A percentile compares a stretch with the other conserved stretches of the same genome.
These are phyloP conservation scores for Glycine tomentella DNA, from an alignment of 306 rosid species.

Conservation along the genomic window DNA sequence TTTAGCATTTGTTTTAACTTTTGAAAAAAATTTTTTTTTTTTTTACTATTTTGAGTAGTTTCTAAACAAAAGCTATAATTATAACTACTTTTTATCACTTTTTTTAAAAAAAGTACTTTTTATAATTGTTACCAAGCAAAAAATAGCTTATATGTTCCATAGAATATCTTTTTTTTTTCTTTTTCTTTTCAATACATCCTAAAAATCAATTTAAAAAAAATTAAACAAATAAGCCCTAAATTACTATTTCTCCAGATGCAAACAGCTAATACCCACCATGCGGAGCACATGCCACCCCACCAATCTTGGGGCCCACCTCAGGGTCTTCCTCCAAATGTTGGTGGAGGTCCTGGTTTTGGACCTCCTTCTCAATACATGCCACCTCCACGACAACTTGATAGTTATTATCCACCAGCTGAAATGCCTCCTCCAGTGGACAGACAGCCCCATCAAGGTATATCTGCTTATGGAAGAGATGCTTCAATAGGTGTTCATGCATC, in stretches of 20 bases:
- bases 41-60: background rate
- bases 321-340: conserved; percentile 76
- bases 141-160: background rate
- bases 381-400: conserved; percentile 81
- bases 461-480: conserved; percentile 92
- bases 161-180: background rate
- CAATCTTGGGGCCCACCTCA: conserved; percentile 97
- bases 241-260: conserved; percentile 75
- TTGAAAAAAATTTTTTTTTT: background rate
- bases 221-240: background rate
- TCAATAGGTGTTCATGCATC: conserved; percentile 71
- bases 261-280: conserved; percentile 67
- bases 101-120: background rate
- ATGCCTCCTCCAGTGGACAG: conserved; percentile 81
- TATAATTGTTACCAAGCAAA: background rate
- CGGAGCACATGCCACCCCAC: conserved; percentile 81
- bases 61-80: background rate
- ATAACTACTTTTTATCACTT: background rate
- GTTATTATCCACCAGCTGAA: conserved; percentile 79
- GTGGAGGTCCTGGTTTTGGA: conserved; percentile 91
- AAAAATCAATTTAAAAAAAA: background rate
- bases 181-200: background rate
- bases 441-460: conserved; percentile 97
- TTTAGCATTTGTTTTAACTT: background rate
- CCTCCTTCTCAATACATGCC: conserved; percentile 85